phyloP scores from a whole-genome alignment of 2,329 filamentous ascomycete species.

The Phialophora verrucosa region DNA sequence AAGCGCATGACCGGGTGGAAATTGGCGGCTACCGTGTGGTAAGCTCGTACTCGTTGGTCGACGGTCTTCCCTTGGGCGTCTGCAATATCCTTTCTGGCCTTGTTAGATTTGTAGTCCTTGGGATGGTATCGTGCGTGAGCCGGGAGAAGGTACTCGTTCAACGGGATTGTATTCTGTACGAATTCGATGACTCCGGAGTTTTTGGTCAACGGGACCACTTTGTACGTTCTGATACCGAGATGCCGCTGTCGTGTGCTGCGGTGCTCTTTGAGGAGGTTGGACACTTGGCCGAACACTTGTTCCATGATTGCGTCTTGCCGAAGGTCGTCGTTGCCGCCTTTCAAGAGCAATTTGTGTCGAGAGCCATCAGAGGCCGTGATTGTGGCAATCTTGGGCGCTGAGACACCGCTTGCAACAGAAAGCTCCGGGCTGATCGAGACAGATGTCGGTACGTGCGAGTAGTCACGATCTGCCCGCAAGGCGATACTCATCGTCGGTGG shows the following conservation, averaged over 20 bases:
- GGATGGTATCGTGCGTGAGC: conserved; percentile 88
- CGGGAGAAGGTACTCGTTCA: conserved; percentile 90
- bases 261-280: conserved; percentile 83
- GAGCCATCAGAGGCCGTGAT: conserved; percentile 77
- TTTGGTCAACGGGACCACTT: conserved; percentile 86
- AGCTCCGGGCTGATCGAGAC: conserved; percentile 74
- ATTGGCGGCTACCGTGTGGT: conserved; percentile 75
- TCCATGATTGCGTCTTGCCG: conserved; percentile 99
- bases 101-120: conserved; percentile 75
- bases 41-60: conserved; percentile 74
- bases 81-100: conserved; percentile 79
- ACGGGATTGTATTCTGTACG: conserved; percentile 86
- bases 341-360: conserved; percentile 87
- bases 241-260: conserved; percentile 85
- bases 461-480: conserved; percentile 74
- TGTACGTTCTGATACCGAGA: conserved; percentile 92
- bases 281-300: conserved; percentile 97
- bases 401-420: conserved; percentile 86
- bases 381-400: conserved; percentile 90
- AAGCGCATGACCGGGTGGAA: conserved; percentile 95
- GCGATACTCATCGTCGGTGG: conserved; percentile 88
- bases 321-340: conserved; percentile 93
- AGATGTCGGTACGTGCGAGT: conserved; percentile 77
- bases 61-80: conserved; percentile 72
- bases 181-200: conserved; percentile 95